A percentile compares a stretch with the other conserved stretches of the same genome.
phyloP scores from a whole-genome alignment of 352 stramenopile species.

The Phytophthora sojae region DNA sequence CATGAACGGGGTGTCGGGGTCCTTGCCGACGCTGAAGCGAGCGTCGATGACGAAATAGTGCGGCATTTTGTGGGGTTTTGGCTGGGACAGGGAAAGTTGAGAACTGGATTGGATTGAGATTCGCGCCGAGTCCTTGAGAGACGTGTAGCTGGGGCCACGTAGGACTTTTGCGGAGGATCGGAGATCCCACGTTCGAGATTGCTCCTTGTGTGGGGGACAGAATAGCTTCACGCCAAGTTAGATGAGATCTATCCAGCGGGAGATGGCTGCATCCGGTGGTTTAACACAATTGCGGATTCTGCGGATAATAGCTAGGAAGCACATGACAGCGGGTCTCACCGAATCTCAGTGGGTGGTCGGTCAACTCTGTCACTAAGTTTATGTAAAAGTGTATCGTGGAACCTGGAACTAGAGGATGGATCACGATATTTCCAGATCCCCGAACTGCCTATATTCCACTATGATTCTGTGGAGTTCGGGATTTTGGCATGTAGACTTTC shows the following conservation, averaged over 20 bases:
- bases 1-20: conserved; percentile 4
- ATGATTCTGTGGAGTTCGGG: too few relatives aligned
- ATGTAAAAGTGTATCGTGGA: too few relatives aligned
- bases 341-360: conserved; percentile 22
- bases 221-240: conserved; percentile 3
- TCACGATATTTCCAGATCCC: too few relatives aligned
- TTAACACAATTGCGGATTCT: conserved; percentile 15
- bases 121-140: background rate
- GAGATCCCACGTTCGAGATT: conserved; percentile 20
- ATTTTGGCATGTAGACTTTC: too few relatives aligned
- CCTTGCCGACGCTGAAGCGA: conserved; percentile 29
- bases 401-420: too few relatives aligned
- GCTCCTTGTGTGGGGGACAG: background rate
- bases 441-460: too few relatives aligned
- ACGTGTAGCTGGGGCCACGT: background rate
- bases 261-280: conserved; percentile 14
- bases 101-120: conserved; percentile 18
- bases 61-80: conserved; percentile 23
- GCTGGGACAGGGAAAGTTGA: conserved; percentile 11
- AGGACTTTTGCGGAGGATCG: background rate
- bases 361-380: background rate
- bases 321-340: conserved; percentile 2
- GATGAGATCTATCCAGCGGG: conserved; percentile 34
- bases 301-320: background rate
- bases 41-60: conserved; percentile 41